phyloP scores from a whole-genome alignment of 75 land plant genomes.

The Sequoia sempervirens region DNA sequence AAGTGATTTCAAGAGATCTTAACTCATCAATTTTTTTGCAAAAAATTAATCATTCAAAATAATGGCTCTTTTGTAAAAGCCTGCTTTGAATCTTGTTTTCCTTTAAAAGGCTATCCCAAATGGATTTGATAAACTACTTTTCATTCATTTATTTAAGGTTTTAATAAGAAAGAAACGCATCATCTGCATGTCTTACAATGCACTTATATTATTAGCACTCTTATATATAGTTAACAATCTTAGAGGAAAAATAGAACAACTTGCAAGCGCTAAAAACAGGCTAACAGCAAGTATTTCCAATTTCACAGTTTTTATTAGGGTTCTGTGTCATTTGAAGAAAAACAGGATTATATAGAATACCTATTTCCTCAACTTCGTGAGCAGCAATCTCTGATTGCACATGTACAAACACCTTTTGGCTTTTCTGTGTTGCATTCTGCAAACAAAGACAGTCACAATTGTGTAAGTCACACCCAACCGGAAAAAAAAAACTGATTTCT shows the following conservation, averaged over 20 bases:
- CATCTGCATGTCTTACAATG: background rate
- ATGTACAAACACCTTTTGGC: constrained; percentile 94
- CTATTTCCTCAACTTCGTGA: constrained; percentile 98
- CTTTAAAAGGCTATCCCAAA: background rate
- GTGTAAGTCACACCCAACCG: background rate
- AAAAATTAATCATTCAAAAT: background rate
- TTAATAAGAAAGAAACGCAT: background rate
- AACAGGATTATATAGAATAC: constrained; percentile 30
- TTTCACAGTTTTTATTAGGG: background rate
- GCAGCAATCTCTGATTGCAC: constrained; percentile 98
- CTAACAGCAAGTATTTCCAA: background rate
- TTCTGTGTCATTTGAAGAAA: background rate
- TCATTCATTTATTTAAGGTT: background rate
- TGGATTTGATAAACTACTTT: background rate
- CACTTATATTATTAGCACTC: background rate
- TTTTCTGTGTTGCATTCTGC: constrained; percentile 98
- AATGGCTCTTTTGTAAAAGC: background rate
- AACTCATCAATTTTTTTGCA: background rate
- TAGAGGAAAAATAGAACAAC: background rate
- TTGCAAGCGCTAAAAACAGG: background rate
- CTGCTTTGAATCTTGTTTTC: background rate
- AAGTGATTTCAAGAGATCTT: background rate
- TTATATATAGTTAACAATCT: background rate
- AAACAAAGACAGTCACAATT: background rate
- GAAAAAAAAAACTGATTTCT: background rate